Evolutionary conservation across 2,329 filamentous ascomycete species (phyloP), one percentile per base, ranked within the genome.

Genomic region (Fusarium hostae): DNA sequence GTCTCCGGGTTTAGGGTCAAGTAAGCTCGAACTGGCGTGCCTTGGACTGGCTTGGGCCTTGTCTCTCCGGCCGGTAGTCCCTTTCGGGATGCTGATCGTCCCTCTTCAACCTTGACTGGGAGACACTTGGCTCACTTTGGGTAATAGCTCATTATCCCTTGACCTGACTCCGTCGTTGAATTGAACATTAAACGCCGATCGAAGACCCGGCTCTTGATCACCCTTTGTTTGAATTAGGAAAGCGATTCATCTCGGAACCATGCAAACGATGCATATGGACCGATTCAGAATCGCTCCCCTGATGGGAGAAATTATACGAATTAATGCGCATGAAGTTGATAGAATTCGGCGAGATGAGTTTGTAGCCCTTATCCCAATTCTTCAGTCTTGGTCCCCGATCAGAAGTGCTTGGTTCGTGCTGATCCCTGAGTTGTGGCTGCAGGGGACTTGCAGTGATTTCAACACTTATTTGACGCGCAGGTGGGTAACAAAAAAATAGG

Each of bases 131-230:
- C 66, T 77, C 65, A 60, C 62, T 76, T 77, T 71, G 67, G 72
- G 67, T 34, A 66, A 75, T 63, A 57, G 61, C 58, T 63, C 62
- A 56, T 62, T 72, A 54, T 70, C 59, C 59, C 69, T 73, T 43
- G 44, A 56, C 72, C 50, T 73, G 57, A 68, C 47, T 70, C 59
- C 44, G 43, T 70, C 62, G 59, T 62, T 75, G 67, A 67, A 68
- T 50, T 59, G 63, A 63, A 73, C 63, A 66, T 66, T 64, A 70
- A 68, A 73, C 78, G 77, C 78, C 78, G 78, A 76, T 79, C 78
- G 75, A 78, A 66, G 73, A 74, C 75, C 75, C 76, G 77, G 78
- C 60, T 72, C 76, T 77, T 75, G 66, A 54, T 58, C 68, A 72
- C 57, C 57, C 40, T 73, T 67, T 71, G 59, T 62, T 59, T 69